Conservation (phyloP, 108 stramenopile species). For the Craspedostauros australis region DNA sequence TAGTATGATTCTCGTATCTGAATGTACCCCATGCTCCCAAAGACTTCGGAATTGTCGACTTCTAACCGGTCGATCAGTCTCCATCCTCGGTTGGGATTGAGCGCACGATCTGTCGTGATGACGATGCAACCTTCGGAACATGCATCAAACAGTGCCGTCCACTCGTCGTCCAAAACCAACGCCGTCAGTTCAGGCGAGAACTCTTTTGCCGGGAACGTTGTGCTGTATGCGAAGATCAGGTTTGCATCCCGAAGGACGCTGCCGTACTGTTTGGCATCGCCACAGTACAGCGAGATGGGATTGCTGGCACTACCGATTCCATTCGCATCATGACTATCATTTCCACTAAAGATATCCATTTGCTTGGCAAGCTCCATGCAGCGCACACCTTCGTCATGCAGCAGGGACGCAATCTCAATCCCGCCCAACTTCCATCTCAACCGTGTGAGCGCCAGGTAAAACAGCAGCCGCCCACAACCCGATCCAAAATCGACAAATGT, state of each 20-base stretch:
- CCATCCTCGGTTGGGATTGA: slow-evolving; percentile 67
- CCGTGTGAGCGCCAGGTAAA: slow-evolving; percentile 58
- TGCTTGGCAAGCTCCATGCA: too few relatives aligned
- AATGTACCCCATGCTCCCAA: slow-evolving; percentile 61
- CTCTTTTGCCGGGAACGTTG: slow-evolving; percentile 40
- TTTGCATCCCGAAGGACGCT: slow-evolving; percentile 37
- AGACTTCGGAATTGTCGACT: slow-evolving; percentile 69
- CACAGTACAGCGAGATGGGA: slow-evolving; percentile 16
- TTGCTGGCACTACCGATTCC: too few relatives aligned
- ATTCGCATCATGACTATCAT: too few relatives aligned
- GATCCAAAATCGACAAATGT: slow-evolving; percentile 66
- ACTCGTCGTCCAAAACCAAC: slow-evolving; percentile 54
- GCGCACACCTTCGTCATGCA: slow-evolving; percentile 49
- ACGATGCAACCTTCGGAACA: slow-evolving; percentile 52
- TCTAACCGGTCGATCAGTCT: slow-evolving; percentile 55
- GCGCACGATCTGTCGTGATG: slow-evolving; percentile 68
- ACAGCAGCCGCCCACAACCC: slow-evolving; percentile 58
- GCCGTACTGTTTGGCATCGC: slow-evolving; percentile 22
- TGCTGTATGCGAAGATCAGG: slow-evolving; percentile 68
- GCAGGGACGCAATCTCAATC: slow-evolving; percentile 48
- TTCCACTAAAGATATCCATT: too few relatives aligned
- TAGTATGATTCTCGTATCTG: slow-evolving; percentile 19
- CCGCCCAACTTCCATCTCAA: slow-evolving; percentile 56
- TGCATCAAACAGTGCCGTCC: slow-evolving; percentile 46
- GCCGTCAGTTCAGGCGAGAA: slow-evolving; percentile 50